Evolutionary conservation across 1,284 basidiomycete genomes (phyloP).

Genomic region (Kalmanozyma brasiliensis): DNA sequence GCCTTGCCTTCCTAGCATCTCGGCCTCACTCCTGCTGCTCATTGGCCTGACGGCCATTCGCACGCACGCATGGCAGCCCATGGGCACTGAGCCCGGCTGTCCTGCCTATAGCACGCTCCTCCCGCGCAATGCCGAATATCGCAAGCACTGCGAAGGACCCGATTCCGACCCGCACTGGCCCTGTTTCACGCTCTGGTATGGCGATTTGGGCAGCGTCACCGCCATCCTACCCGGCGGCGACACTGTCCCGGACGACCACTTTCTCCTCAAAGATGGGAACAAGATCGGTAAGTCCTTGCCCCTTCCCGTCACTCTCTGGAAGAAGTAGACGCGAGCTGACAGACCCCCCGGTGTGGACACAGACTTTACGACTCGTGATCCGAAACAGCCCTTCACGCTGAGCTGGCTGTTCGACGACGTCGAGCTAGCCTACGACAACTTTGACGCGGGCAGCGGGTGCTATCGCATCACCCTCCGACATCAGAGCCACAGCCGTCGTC

Average conservation of each 20-base stretch:
- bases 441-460: slow-evolving; percentile 1
- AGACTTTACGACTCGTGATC: slow-evolving; percentile 25
- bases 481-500: accelerated
- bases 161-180: slow-evolving; percentile 20
- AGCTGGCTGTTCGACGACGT: neutral
- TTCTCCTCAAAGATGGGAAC: slow-evolving; percentile 18
- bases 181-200: slow-evolving; percentile 18
- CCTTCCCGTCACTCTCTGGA: neutral
- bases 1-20: too few species aligned
- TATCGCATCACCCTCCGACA: slow-evolving; percentile 7
- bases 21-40: neutral
- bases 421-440: slow-evolving; percentile 7
- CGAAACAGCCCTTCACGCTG: slow-evolving; percentile 5
- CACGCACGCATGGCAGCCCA: too few species aligned
- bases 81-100: neutral
- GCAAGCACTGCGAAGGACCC: slow-evolving; percentile 14
- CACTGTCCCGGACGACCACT: slow-evolving; percentile 1
- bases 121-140: slow-evolving; percentile 16
- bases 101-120: slow-evolving; percentile 5
- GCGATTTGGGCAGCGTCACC: neutral
- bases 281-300: slow-evolving; percentile 9
- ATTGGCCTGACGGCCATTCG: neutral
- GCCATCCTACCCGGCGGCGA: neutral
- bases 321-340: neutral
- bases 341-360: neutral